phyloP scores from a whole-genome alignment of 768 basidiomycete genomes.

The Boletus sp. region DNA sequence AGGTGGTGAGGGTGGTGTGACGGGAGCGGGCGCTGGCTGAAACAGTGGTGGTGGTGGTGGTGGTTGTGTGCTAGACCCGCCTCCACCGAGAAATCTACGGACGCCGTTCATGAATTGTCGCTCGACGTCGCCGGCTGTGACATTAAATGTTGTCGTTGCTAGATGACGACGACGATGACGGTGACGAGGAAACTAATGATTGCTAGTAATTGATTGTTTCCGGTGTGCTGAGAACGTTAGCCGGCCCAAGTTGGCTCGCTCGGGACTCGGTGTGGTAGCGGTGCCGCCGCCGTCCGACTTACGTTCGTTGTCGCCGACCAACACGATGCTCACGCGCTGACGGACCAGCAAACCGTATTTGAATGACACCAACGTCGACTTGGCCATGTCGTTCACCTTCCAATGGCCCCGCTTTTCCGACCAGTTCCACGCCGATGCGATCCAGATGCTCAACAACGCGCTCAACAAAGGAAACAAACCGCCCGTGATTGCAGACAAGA shows the following conservation, averaged over 20 bases:
- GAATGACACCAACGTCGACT: background rate
- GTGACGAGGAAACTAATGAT: background rate
- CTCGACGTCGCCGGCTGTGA: constrained; percentile 16
- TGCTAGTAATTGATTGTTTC: background rate
- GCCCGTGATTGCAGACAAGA: constrained; percentile 94
- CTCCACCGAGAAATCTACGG: constrained; percentile 57
- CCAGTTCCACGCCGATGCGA: constrained; percentile 94
- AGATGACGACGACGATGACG: background rate
- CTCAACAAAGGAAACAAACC: constrained; percentile 98
- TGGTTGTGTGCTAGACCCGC: constrained; percentile 37
- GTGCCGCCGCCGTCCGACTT: constrained; percentile 1
- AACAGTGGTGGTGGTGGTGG: constrained; percentile 19
- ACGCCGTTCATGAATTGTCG: constrained; percentile 62
- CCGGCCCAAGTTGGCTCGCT: background rate
- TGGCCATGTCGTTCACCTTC: constrained; percentile 82
- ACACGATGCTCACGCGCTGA: constrained; percentile 21
- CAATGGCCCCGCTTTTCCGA: constrained; percentile 97
- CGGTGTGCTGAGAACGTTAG: background rate
- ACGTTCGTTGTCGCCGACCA: constrained; percentile 14
- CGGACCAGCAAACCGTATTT: constrained; percentile 1
- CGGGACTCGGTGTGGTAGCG: background rate
- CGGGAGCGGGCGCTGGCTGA: constrained; percentile 13
- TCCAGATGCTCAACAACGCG: constrained; percentile 94
- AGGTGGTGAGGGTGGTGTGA: constrained; percentile 28
- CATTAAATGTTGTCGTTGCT: constrained; percentile 22